Evolutionary conservation across 2,329 filamentous ascomycete genomes (phyloP), one percentile per base, ranked within the genome.

Genomic region (Triangularia verruculosa): DNA sequence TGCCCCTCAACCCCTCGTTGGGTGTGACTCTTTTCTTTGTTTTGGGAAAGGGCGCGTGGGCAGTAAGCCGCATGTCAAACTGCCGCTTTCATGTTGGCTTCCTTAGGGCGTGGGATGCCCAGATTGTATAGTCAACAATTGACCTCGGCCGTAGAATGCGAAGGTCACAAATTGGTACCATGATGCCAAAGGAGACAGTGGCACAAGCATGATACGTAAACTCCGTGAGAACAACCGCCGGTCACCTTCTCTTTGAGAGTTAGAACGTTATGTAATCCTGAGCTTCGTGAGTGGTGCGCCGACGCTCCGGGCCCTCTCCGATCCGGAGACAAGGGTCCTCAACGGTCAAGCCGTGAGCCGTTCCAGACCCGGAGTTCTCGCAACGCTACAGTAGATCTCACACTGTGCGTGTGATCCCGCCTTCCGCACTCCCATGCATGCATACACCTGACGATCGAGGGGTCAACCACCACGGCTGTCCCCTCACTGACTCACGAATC

Each of bases 401-500:
- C 56, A 58, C 56, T 58, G 56, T 58, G 56, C 24, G 22, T 30
- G 9, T 24, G 28, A 57, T 57, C 9, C 54, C 27, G 24, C 52
- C 24, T 15, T 32, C n/a, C 32, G 27, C 54, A 22, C 32, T 53
- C 15, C 54, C 54, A 56, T 56, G 54, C 32, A 32, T 32, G 28
- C 20, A 56, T 56, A 53, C 51, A 24, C 20, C 51, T 53, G 51
- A 17, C 32, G 56, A 58, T 58, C 30, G 56, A 58, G 56, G 56
- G 56, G 56, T 56, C 27, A 27, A 32, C 22, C 24, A 27, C 27
- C n/a, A 53, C 51, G 51, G 20, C 51, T 27, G 17, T 53, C 32
- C 56, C 56, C 56, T 58, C 56, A 43, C 34, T 58, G 56, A 58
- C 56, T 58, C 56, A 58, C 56, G 22, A 57, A 57, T 53, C 51